Conservation (phyloP, 495 filamentous ascomycete species). For the Podospora pseudoanserina region DNA sequence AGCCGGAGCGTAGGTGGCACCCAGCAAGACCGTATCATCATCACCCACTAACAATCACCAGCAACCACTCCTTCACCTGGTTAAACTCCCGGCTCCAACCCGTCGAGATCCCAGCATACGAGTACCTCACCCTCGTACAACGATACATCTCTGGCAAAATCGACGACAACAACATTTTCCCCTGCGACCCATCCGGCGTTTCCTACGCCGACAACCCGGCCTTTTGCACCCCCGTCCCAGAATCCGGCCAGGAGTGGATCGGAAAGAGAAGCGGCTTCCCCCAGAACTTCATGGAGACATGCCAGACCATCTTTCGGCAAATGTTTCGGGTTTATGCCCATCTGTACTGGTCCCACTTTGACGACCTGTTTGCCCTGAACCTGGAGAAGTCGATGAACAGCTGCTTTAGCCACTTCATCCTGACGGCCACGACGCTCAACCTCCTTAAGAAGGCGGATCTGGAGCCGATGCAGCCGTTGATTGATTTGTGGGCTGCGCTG, state of each 20-base stretch:
- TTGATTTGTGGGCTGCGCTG: constrained; percentile 83
- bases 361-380: constrained; percentile 77
- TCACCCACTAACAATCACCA: constrained; percentile 30
- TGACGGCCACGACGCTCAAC: constrained; percentile 79
- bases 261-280: constrained; percentile 88
- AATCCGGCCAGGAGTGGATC: constrained; percentile 61
- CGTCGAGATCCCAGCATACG: constrained; percentile 69
- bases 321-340: constrained; percentile 97
- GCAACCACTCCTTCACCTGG: constrained; percentile 91
- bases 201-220: constrained; percentile 55
- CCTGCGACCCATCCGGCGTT: constrained; percentile 62
- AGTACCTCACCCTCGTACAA: constrained; percentile 91
- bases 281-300: constrained; percentile 77
- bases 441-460: constrained; percentile 80
- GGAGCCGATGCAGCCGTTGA: constrained; percentile 90
- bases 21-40: neutral
- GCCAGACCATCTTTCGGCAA: constrained; percentile 89
- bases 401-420: constrained; percentile 90
- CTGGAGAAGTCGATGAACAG: constrained; percentile 86
- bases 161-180: constrained; percentile 78
- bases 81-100: constrained; percentile 62
- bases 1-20: constrained; percentile 69
- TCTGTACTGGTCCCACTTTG: constrained; percentile 80
- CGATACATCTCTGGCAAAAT: constrained; percentile 93
- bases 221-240: constrained; percentile 56